Conservation (phyloP, 345 rosid genomes). For the Carallia brachiata region DNA sequence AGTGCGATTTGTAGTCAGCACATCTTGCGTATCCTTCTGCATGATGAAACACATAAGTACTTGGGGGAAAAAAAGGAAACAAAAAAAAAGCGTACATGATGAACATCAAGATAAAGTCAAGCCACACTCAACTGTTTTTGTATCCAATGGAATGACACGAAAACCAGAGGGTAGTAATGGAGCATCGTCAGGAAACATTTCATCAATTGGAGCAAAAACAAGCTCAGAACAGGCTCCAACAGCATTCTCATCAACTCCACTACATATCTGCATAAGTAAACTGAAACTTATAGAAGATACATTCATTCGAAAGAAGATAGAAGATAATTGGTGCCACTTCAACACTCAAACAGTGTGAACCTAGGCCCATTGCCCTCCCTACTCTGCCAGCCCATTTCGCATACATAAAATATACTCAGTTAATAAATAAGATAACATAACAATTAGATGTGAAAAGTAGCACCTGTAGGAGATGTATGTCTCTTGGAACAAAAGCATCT, state of each 20-base stretch:
- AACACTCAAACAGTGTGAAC: too few relatives aligned
- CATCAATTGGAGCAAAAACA: slow-evolving; percentile 95
- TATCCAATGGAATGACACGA: slow-evolving; percentile 83
- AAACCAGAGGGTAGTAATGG: slow-evolving; percentile 95
- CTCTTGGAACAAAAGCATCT: slow-evolving; percentile 89
- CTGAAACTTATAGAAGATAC: slow-evolving; percentile 1
- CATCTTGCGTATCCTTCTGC: slow-evolving; percentile 67
- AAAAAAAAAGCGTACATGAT: background rate
- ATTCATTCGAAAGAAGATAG: background rate
- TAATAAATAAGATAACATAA: background rate
- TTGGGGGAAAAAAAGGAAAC: background rate
- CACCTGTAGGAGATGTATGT: slow-evolving; percentile 97
- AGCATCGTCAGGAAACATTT: slow-evolving; percentile 98
- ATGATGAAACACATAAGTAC: slow-evolving; percentile 15
- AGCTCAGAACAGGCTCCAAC: slow-evolving; percentile 92
- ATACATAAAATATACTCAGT: background rate
- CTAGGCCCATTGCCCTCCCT: background rate
- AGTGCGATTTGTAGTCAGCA: slow-evolving; percentile 56
- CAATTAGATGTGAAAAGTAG: background rate
- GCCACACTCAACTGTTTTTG: slow-evolving; percentile 65
- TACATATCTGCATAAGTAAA: slow-evolving; percentile 60
- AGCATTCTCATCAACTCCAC: slow-evolving; percentile 91
- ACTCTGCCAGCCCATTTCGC: background rate
- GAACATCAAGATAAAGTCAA: background rate
- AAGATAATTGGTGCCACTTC: too few relatives aligned